Base-by-base conservation (phyloP, 495 filamentous ascomycete species). In the Sordaria brevicollis region DNA sequence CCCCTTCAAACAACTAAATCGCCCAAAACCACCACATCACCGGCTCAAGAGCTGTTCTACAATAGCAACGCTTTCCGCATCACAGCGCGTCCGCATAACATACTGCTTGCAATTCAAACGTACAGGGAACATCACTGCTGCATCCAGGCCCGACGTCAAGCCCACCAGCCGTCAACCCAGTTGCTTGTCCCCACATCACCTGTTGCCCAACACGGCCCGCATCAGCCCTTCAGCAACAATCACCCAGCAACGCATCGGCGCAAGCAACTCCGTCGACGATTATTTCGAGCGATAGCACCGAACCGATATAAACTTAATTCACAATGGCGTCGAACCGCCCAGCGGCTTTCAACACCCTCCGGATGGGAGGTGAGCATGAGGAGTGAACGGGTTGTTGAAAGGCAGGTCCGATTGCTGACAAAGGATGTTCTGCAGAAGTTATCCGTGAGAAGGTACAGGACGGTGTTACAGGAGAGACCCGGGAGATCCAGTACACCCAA, bases 381-480 rank as follows among this genome's bases (percentile, higher is more conserved):
- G 35, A 65, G 41, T 68, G n/a, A 49, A 5, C 29, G 10, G 7
- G n/a, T n/a, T 11, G 37, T 10, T 33, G 11, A 21, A 34, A 11
- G 13, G 57, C 62, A 41, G 15, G 31, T 68, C 67, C 57, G 62
- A 33, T 36, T 69, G 49, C 69, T 67, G 43, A 71, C 37, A 21
- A 69, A 67, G 49, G 5, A 67, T 68, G 67, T 7, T 31, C 3
- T 62, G 11, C 80, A 99, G 95, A 99, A 85, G 92, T 98, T 69
- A 93, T 99, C 76, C 92, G 94, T 75, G 95, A 99, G 83, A 98
- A 96, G 84, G 95, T 99, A 72, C 95, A 99, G 83, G 95, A 99
- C 87, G 95, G 95, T 76, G 83, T 96, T 74, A 98, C 95, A 1
- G 95, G 95, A 66, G 96, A 99, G 78, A 93, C 92, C 70, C 91